A percentile compares a stretch with the other conserved stretches of the same genome.
Evolutionary conservation across 192 early-diverging fungal genomes (phyloP).

Genomic region (Backusella tuberculispora): DNA sequence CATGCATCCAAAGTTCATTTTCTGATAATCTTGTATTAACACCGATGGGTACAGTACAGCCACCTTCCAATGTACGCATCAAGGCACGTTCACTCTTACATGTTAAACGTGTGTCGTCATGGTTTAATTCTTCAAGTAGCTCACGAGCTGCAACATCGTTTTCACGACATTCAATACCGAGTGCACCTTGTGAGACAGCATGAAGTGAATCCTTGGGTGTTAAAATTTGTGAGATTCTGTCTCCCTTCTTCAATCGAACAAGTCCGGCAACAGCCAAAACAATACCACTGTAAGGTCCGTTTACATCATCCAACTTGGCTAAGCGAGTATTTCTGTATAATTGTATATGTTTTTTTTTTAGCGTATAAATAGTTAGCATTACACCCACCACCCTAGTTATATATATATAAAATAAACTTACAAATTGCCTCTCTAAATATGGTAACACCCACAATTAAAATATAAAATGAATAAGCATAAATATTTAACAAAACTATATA

Average conservation of each 20-base stretch:
- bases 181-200: slow-evolving; percentile 93
- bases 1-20: slow-evolving; percentile 55
- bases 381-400: not conserved
- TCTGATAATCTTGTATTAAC: slow-evolving; percentile 65
- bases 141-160: slow-evolving; percentile 57
- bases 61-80: slow-evolving; percentile 91
- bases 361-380: slow-evolving; percentile 14
- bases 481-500: not conserved
- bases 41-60: slow-evolving; percentile 94
- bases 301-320: slow-evolving; percentile 81
- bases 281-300: slow-evolving; percentile 73
- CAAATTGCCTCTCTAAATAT: slow-evolving; percentile 41
- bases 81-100: slow-evolving; percentile 84
- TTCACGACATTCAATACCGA: slow-evolving; percentile 81
- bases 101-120: slow-evolving; percentile 62
- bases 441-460: not conserved
- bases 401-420: slow-evolving; percentile 34
- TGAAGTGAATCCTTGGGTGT: slow-evolving; percentile 66
- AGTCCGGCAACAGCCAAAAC: slow-evolving; percentile 90
- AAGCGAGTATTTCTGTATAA: slow-evolving; percentile 87
- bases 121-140: slow-evolving; percentile 68
- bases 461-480: not conserved
- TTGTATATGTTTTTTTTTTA: no score
- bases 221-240: slow-evolving; percentile 76
- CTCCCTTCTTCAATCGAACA: slow-evolving; percentile 63